phyloP scores from a whole-genome alignment of 2,329 filamentous ascomycete species.

The Colletotrichum lindemuthianum region DNA sequence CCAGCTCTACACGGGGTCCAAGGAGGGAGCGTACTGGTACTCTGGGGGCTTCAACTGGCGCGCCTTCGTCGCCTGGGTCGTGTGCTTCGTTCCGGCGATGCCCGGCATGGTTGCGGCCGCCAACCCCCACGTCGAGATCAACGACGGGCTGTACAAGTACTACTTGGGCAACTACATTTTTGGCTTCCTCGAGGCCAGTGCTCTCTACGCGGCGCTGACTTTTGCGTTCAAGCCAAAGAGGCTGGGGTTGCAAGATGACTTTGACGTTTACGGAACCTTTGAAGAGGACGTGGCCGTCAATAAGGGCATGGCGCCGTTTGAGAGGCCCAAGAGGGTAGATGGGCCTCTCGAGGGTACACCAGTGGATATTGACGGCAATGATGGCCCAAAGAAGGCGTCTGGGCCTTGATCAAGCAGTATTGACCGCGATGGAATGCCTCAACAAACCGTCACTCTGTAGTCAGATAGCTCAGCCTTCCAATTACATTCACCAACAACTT shows the following conservation, averaged over 20 bases:
- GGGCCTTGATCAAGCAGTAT: not conserved
- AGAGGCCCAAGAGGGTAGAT: constrained; percentile 19
- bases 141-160: constrained; percentile 38
- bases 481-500: not conserved
- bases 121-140: constrained; percentile 33
- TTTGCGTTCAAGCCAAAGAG: constrained; percentile 31
- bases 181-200: constrained; percentile 31
- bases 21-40: constrained; percentile 51
- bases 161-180: constrained; percentile 37
- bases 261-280: constrained; percentile 35
- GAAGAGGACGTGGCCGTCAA: constrained; percentile 30
- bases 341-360: constrained; percentile 12
- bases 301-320: constrained; percentile 35
- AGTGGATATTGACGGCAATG: not conserved
- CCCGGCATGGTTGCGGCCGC: constrained; percentile 40
- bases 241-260: constrained; percentile 27
- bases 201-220: constrained; percentile 28
- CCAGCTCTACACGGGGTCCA: constrained; percentile 47
- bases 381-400: not conserved
- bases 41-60: constrained; percentile 47
- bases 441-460: not conserved
- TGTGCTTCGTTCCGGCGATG: constrained; percentile 44
- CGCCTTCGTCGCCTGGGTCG: constrained; percentile 45
- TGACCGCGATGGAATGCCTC: not conserved
- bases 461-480: not conserved